Evolutionary conservation across 129 eudicot species (phyloP).

Genomic region (Escallonia rubra): DNA sequence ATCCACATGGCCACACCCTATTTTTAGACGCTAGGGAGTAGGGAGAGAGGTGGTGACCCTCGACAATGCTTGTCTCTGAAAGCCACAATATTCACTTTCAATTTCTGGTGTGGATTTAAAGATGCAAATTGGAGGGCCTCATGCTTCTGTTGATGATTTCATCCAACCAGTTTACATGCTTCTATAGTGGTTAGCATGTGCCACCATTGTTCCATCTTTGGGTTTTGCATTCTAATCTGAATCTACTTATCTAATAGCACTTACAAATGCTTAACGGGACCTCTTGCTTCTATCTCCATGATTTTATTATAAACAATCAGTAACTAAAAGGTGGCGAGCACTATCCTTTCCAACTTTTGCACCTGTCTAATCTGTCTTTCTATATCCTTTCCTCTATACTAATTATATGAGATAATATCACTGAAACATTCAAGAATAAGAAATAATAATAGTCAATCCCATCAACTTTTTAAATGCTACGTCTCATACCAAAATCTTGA

Average conservation of each 20-base stretch:
- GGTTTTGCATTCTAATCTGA: not conserved
- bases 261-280: slow-evolving; percentile 29
- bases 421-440: too few species aligned
- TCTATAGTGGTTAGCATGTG: slow-evolving; percentile 65
- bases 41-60: not conserved
- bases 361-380: not conserved
- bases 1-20: too few species aligned
- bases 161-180: slow-evolving; percentile 25
- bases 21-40: too few species aligned
- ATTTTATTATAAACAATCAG: slow-evolving; percentile 5
- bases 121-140: slow-evolving; percentile 49
- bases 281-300: slow-evolving; percentile 23
- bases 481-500: too few species aligned
- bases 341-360: slow-evolving; percentile 20
- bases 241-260: too few species aligned
- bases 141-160: slow-evolving; percentile 26
- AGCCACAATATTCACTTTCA: slow-evolving; percentile 8
- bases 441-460: too few species aligned
- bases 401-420: too few species aligned
- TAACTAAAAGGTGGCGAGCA: not conserved
- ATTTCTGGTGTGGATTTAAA: slow-evolving; percentile 45
- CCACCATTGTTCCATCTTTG: slow-evolving; percentile 8
- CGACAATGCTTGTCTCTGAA: not conserved
- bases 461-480: too few species aligned
- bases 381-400: too few species aligned